phyloP scores from a whole-genome alignment of 345 rosid species.

The Turnera subulata region DNA sequence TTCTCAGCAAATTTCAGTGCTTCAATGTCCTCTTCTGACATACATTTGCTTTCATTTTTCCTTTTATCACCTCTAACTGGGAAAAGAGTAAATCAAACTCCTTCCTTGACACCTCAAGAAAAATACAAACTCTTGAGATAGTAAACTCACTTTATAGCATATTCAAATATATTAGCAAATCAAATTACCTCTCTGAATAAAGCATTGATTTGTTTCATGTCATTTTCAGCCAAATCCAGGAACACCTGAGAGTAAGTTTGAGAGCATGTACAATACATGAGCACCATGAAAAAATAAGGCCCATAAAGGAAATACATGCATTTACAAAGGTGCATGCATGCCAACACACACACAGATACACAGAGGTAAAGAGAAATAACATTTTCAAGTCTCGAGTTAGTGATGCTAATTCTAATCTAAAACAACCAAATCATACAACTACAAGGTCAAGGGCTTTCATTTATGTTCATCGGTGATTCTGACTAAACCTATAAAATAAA shows the following conservation, averaged over 20 bases:
- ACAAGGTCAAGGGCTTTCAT: too few species aligned
- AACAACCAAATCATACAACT: too few species aligned
- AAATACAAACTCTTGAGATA: not conserved
- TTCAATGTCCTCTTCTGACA: conserved; percentile 78
- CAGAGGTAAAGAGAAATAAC: not conserved
- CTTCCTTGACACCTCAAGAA: conserved; percentile 2
- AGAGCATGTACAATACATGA: not conserved
- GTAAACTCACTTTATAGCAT: conserved; percentile 1
- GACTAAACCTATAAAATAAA: too few species aligned
- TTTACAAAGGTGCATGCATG: not conserved
- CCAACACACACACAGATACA: not conserved
- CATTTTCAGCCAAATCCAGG: conserved; percentile 74
- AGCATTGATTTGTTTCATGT: conserved; percentile 72
- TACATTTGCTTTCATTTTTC: conserved; percentile 56
- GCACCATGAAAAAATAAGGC: not conserved
- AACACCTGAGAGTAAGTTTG: conserved; percentile 59
- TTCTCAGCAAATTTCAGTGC: conserved; percentile 73
- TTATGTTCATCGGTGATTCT: too few species aligned
- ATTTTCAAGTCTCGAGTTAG: not conserved
- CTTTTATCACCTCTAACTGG: conserved; percentile 71
- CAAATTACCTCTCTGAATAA: conserved; percentile 75
- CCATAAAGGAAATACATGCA: too few species aligned
- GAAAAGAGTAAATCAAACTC: conserved; percentile 16
- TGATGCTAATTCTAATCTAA: not conserved
- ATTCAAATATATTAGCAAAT: conserved; percentile 3